phyloP scores from a whole-genome alignment of 352 stramenopile species.

The Globisporangium acanthophoron region DNA sequence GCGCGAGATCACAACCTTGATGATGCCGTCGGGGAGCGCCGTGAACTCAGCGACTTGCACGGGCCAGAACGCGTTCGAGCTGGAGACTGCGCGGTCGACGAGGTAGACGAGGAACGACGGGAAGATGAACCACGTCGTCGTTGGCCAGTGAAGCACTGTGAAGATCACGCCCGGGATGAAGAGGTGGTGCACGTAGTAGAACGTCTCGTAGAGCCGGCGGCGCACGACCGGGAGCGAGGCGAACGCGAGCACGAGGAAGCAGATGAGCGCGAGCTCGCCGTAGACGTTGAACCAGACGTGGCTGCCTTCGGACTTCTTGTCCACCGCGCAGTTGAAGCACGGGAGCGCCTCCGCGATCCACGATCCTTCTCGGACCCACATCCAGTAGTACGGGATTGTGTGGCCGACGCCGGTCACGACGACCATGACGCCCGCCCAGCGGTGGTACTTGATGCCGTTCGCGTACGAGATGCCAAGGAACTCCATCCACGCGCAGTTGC shows the following conservation, averaged over 20 bases:
- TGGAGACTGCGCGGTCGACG: constrained; percentile 25
- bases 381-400: constrained; percentile 19
- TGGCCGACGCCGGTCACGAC: constrained; percentile 21
- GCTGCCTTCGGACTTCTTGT: constrained; percentile 5
- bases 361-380: constrained; percentile 19
- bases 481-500: constrained; percentile 33
- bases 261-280: constrained; percentile 28
- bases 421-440: constrained; percentile 23
- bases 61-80: constrained; percentile 16
- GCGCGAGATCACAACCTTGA: constrained; percentile 31
- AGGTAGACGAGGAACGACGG: constrained; percentile 33
- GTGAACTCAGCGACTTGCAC: constrained; percentile 24
- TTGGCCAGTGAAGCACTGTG: constrained; percentile 29
- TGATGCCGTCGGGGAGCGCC: constrained; percentile 16
- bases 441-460: constrained; percentile 36
- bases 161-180: constrained; percentile 28
- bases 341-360: constrained; percentile 22
- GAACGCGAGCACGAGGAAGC: constrained; percentile 28
- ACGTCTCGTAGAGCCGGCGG: constrained; percentile 32
- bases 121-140: constrained; percentile 30
- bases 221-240: constrained; percentile 32
- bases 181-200: constrained; percentile 43
- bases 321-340: constrained; percentile 33
- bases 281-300: constrained; percentile 36
- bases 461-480: constrained; percentile 30